These are phyloP conservation scores for Ogataea wickerhamii DNA, from an alignment of 805 yeast genomes.

Conservation along the genomic window DNA sequence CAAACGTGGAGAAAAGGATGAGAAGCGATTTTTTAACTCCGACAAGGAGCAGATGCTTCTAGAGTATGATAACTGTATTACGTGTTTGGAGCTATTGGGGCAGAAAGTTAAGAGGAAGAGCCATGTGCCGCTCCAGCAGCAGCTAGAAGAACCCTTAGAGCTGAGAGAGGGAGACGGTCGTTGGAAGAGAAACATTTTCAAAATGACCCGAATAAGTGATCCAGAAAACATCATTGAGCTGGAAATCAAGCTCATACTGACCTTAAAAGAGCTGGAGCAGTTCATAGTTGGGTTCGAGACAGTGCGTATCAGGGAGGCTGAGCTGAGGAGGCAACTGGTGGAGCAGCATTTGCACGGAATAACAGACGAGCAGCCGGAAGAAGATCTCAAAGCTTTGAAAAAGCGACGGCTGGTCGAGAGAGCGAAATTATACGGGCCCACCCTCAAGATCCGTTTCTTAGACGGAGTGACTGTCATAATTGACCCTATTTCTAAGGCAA, in stretches of 20 bases:
- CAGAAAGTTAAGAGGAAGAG: conserved; percentile 14
- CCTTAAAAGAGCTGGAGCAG: conserved; percentile 45
- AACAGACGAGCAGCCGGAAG: conserved; percentile 27
- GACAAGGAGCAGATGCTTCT: conserved; percentile 51
- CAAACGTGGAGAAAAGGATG: conserved; percentile 59
- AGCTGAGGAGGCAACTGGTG: conserved; percentile 23
- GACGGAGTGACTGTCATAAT: conserved; percentile 38
- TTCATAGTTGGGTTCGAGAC: conserved; percentile 36
- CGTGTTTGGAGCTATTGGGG: conserved; percentile 39
- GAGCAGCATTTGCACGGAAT: conserved; percentile 5
- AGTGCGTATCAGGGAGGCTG: conserved; percentile 36
- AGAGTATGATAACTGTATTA: conserved; percentile 55
- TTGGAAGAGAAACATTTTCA: conserved; percentile 11
- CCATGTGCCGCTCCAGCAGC: conserved; percentile 4
- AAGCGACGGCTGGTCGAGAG: conserved; percentile 17
- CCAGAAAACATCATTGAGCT: conserved; percentile 47
- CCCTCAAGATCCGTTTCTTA: conserved; percentile 34
- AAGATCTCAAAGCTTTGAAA: conserved; percentile 10
- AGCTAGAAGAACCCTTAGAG: conserved; percentile 29
- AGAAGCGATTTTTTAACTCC: conserved; percentile 51
- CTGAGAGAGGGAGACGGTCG: conserved; percentile 35
- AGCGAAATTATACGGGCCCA: conserved; percentile 33
- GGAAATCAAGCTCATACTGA: conserved; percentile 45
- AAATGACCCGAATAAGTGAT: conserved; percentile 43
- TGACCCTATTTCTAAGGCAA: conserved; percentile 36